These are phyloP conservation scores for Diversispora eburnea DNA, from an alignment of 192 early-diverging fungal genomes.

Conservation along the genomic window DNA sequence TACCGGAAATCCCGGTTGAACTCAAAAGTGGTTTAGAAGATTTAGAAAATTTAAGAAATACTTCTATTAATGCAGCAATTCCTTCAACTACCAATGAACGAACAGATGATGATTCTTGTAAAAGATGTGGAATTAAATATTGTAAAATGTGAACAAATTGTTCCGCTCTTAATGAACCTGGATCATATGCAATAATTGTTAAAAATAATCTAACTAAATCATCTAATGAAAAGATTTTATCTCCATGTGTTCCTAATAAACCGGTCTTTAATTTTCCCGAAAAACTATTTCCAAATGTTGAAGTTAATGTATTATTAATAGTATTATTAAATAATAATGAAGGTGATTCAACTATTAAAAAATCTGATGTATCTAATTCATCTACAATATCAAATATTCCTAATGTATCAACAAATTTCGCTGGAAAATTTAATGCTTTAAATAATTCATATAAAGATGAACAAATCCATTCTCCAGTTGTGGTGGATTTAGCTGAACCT, in stretches of 20 bases:
- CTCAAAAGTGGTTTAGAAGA: slow-evolving; percentile 39
- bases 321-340: slow-evolving; percentile 7
- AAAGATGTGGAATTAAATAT: slow-evolving; percentile 39
- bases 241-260: slow-evolving; percentile 27
- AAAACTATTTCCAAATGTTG: slow-evolving; percentile 28
- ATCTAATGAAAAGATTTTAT: slow-evolving; percentile 40
- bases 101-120: slow-evolving; percentile 22
- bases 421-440: slow-evolving; percentile 42
- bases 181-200: slow-evolving; percentile 56
- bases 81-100: slow-evolving; percentile 37
- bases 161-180: slow-evolving; percentile 51
- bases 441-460: slow-evolving; percentile 44
- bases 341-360: background rate
- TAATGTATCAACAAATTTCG: slow-evolving; percentile 28
- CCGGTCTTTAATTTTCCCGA: background rate
- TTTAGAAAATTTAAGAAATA: slow-evolving; percentile 47
- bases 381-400: slow-evolving; percentile 26
- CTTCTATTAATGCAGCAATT: slow-evolving; percentile 46
- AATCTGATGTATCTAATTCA: background rate
- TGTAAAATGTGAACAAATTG: slow-evolving; percentile 52
- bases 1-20: background rate
- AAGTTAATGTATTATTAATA: slow-evolving; percentile 7
- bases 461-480: slow-evolving; percentile 40
- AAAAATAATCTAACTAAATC: slow-evolving; percentile 57
- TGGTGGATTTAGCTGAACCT: slow-evolving; percentile 35